Conservation (phyloP, 2,329 filamentous ascomycete genomes). For the Emmonsiellopsis sp. region DNA sequence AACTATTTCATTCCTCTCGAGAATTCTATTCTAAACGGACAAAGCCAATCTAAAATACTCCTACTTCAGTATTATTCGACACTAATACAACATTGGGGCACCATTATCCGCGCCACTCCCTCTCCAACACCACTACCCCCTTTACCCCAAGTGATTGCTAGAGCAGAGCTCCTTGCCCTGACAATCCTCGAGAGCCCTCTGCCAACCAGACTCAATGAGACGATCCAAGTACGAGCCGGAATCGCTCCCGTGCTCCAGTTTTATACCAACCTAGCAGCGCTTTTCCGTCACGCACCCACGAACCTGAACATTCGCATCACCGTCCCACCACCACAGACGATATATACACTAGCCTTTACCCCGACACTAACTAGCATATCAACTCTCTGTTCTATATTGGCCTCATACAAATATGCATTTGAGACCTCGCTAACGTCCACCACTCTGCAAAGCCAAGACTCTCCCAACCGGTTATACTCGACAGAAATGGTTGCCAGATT, state of each 20-base stretch:
- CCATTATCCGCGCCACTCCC: constrained; percentile 23
- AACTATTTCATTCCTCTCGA: constrained; percentile 34
- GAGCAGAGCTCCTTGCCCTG: constrained; percentile 46
- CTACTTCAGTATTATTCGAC: constrained; percentile 60
- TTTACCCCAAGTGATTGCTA: constrained; percentile 40
- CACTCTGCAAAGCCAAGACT: constrained; percentile 24
- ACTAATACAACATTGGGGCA: constrained; percentile 51
- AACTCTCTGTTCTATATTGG: constrained; percentile 60
- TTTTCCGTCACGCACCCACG: constrained; percentile 46
- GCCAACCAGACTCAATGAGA: constrained; percentile 14
- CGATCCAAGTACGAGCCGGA: constrained; percentile 19
- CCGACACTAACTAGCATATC: constrained; percentile 56
- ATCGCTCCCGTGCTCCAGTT: constrained; percentile 53
- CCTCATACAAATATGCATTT: constrained; percentile 65
- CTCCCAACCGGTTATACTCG: constrained; percentile 39
- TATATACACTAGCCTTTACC: constrained; percentile 64
- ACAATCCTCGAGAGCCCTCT: constrained; percentile 49
- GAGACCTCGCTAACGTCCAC: constrained; percentile 49
- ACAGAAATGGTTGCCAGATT: constrained; percentile 58
- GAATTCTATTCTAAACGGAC: constrained; percentile 27
- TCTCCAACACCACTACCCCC: constrained; percentile 1
- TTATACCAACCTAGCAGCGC: constrained; percentile 56
- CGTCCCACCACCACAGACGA: constrained; percentile 56
- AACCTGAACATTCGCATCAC: constrained; percentile 54
- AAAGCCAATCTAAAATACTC: constrained; percentile 44